These are phyloP conservation scores for Blumeria hordei DNA, from an alignment of 2,329 filamentous ascomycete species.

Conservation along the genomic window DNA sequence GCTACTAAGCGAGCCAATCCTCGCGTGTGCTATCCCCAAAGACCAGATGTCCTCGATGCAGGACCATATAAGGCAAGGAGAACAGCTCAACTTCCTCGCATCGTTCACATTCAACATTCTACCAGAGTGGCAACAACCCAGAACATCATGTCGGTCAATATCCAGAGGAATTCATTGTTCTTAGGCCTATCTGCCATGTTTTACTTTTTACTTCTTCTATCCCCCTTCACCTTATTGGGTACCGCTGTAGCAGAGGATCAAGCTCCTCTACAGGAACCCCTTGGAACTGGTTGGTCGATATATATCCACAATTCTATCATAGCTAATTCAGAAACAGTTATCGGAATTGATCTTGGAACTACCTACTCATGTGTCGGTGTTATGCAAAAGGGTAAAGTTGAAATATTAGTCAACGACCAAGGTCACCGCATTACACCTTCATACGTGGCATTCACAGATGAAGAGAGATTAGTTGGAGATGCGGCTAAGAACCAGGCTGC, in stretches of 20 bases:
- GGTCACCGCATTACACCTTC: constrained; percentile 91
- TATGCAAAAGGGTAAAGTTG: constrained; percentile 86
- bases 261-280: constrained; percentile 38
- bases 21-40: neutral
- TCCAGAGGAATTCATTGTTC: constrained; percentile 42
- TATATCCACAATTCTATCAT: neutral
- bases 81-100: no score
- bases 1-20: neutral
- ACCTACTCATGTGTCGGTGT: constrained; percentile 82
- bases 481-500: constrained; percentile 91
- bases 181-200: constrained; percentile 70
- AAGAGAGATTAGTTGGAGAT: constrained; percentile 91
- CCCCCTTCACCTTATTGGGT: constrained; percentile 65
- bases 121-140: no score
- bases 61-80: no score
- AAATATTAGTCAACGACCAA: constrained; percentile 91
- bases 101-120: no score
- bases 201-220: constrained; percentile 77
- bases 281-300: constrained; percentile 39
- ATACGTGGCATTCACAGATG: constrained; percentile 90
- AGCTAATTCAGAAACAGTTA: constrained; percentile 26
- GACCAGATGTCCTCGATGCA: neutral
- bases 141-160: no score
- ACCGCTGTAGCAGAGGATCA: constrained; percentile 50
- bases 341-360: constrained; percentile 89